Conservation (phyloP, 305 asterid genomes). For the Solanum chacoense region DNA sequence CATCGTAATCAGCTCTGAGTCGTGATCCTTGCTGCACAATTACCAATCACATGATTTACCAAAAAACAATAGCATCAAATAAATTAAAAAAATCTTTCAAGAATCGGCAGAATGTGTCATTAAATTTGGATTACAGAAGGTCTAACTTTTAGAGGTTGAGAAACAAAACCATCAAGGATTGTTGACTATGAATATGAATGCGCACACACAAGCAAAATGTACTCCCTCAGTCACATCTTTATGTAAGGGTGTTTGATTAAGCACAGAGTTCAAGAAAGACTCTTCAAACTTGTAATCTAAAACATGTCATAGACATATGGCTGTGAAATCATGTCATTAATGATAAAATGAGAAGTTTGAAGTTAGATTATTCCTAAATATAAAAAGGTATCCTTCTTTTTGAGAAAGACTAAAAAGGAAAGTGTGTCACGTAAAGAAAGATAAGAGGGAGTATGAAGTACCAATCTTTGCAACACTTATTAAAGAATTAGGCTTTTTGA, state of each 20-base stretch:
- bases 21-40: slow-evolving; percentile 83
- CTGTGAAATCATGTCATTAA: background rate
- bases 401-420: background rate
- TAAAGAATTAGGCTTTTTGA: background rate
- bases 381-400: background rate
- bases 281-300: background rate
- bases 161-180: background rate
- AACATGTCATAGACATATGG: background rate
- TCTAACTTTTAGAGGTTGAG: background rate
- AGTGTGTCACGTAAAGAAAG: background rate
- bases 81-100: background rate
- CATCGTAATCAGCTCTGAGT: slow-evolving; percentile 75
- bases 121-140: background rate
- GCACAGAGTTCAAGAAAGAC: background rate
- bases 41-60: slow-evolving; percentile 4
- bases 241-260: background rate
- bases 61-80: slow-evolving; percentile 1
- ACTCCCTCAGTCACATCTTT: background rate
- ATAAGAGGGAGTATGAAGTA: background rate
- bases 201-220: background rate
- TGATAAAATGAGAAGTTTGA: background rate
- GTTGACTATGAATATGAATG: background rate
- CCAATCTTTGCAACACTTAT: background rate
- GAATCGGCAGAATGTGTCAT: background rate
- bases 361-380: background rate